Evolutionary conservation across 148 eudicot genomes (phyloP), one percentile per base, ranked within the genome.

Genomic region (Salicornia ramosissima): DNA sequence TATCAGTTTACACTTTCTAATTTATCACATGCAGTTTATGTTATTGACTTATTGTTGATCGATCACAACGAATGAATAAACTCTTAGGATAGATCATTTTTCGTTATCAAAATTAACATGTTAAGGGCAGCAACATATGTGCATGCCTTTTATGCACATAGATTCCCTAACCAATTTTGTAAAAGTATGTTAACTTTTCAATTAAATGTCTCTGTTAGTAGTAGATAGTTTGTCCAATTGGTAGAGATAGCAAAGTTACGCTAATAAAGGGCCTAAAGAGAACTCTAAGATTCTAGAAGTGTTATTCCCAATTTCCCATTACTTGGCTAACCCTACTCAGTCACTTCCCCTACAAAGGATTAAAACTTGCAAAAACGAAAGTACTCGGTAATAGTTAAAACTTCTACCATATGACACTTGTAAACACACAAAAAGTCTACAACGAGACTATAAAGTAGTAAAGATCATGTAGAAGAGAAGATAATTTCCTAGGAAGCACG

Each of bases 251-350:
- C 8, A 36, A 36, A 36, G 5, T 36, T 36, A 36, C 8, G 8
- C 40, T n/a, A n/a, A 54, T 54, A 24, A 1, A 62, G n/a, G 28
- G 12, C n/a, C 29, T 36, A 36, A 42, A 63, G 24, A 24, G 67
- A 36, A 63, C 8, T 36, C 8, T 8, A 8, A 39, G 67, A 8
- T 40, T 63, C 67, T 63, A 42, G 67, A 63, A 8, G 24, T 9
- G 33, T 58, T n/a, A n/a, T n/a, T n/a, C 8, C 18, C 64, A 33
- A n/a, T n/a, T 33, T 34, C 11, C 45, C 18, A 60, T 33, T 33
- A 60, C 45, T 60, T 60, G 64, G 64, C 64, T 31, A 63, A 22
- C 49, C 14, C 67, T 63, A 63, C 30, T 34, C 45, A 22, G 22
- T 49, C 53, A 49, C 53, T 49, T 47, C 45, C 8, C 18, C 36